These are phyloP conservation scores for Tephrocybe sp. DNA, from an alignment of 768 basidiomycete genomes.

Conservation along the genomic window DNA sequence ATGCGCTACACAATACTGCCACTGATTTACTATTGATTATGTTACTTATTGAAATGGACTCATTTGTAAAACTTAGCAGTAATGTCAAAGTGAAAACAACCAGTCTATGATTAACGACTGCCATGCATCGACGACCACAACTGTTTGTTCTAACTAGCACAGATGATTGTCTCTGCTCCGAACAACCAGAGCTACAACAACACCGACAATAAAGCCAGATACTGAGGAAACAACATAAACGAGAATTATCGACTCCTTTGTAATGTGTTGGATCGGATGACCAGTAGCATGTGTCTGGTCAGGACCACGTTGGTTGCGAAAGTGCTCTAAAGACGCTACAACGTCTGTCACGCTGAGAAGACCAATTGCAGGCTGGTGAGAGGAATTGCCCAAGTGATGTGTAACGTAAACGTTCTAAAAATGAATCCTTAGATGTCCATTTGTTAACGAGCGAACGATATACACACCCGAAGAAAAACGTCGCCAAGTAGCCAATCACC, in stretches of 20 bases:
- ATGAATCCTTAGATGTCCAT: neutral
- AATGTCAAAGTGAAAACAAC: too few species aligned
- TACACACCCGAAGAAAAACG: slow-evolving; percentile 48
- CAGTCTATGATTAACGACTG: too few species aligned
- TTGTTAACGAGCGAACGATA: slow-evolving; percentile 14
- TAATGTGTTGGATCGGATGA: slow-evolving; percentile 6
- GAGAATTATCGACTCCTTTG: neutral
- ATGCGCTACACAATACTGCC: too few species aligned
- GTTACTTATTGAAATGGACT: too few species aligned
- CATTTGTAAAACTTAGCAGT: too few species aligned
- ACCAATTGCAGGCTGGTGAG: slow-evolving; percentile 43
- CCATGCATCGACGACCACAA: neutral
- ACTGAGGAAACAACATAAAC: slow-evolving; percentile 12
- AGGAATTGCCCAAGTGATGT: slow-evolving; percentile 42
- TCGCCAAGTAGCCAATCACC: slow-evolving; percentile 67
- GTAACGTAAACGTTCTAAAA: slow-evolving; percentile 54
- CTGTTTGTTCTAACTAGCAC: neutral
- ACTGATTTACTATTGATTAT: too few species aligned
- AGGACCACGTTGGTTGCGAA: slow-evolving; percentile 41
- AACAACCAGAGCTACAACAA: slow-evolving; percentile 4
- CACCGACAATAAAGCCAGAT: slow-evolving; percentile 13
- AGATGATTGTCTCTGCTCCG: slow-evolving; percentile 3
- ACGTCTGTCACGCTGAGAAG: slow-evolving; percentile 45
- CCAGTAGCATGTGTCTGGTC: slow-evolving; percentile 24
- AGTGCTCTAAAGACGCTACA: slow-evolving; percentile 32